Percentiles rank a stretch among this genome's conserved stretches.
These are phyloP conservation scores for Astragalus glycyphyllos DNA, from an alignment of 306 rosid species.

Conservation along the genomic window DNA sequence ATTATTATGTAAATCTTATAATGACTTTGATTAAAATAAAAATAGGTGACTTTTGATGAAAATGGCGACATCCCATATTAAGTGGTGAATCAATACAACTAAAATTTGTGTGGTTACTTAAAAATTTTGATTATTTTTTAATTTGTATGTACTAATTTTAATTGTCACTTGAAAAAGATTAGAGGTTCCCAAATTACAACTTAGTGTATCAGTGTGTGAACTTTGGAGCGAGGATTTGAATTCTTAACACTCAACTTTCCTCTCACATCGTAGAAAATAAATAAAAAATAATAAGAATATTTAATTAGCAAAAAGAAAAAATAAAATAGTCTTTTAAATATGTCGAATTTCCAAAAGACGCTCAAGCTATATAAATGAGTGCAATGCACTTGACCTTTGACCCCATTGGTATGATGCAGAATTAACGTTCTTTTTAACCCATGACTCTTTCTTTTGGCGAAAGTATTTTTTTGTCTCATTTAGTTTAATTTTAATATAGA, in stretches of 20 bases:
- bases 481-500: background rate
- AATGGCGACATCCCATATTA: slow-evolving; percentile 34
- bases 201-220: too few species aligned
- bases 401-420: background rate
- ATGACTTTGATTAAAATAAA: background rate
- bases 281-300: too few species aligned
- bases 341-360: too few species aligned
- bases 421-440: background rate
- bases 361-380: too few species aligned
- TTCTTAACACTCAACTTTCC: too few species aligned
- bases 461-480: background rate
- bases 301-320: too few species aligned
- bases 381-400: background rate
- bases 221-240: too few species aligned
- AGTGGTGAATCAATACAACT: slow-evolving; percentile 21
- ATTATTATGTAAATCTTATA: background rate
- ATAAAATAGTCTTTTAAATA: too few species aligned
- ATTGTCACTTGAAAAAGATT: too few species aligned
- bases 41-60: slow-evolving; percentile 37
- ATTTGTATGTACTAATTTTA: too few species aligned
- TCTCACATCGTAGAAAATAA: too few species aligned
- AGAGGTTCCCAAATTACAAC: too few species aligned
- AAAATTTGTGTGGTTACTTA: background rate
- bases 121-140: background rate
- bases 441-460: background rate